Percentiles rank a stretch among this genome's conserved stretches.
These are phyloP conservation scores for Myriangium duriaei DNA, from an alignment of 2,329 filamentous ascomycete genomes.

Conservation along the genomic window DNA sequence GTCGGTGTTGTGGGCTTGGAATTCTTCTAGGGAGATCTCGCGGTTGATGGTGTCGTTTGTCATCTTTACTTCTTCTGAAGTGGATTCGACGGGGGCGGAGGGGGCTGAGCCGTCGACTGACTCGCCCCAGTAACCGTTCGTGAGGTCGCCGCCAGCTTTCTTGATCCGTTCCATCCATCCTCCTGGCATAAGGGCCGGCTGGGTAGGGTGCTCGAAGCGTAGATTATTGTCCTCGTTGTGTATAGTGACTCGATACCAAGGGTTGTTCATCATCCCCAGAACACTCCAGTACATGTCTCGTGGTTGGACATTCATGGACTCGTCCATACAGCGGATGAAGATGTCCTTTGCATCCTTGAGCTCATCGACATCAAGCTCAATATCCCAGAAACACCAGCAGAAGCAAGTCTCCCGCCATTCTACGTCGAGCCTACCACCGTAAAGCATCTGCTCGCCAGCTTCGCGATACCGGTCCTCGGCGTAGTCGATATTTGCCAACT, in stretches of 20 bases:
- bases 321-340: constrained; percentile 79
- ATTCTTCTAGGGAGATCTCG: constrained; percentile 56
- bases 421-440: constrained; percentile 67
- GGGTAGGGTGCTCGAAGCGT: constrained; percentile 79
- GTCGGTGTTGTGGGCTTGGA: constrained; percentile 54
- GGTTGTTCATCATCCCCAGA: constrained; percentile 95
- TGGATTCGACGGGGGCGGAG: constrained; percentile 32
- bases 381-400: constrained; percentile 87
- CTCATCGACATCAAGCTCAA: constrained; percentile 52
- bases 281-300: constrained; percentile 95
- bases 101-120: constrained; percentile 41
- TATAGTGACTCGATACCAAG: constrained; percentile 77
- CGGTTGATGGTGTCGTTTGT: constrained; percentile 53
- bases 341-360: constrained; percentile 57
- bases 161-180: constrained; percentile 94
- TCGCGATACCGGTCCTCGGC: constrained; percentile 74
- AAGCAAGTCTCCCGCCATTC: constrained; percentile 70
- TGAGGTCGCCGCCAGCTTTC: constrained; percentile 64
- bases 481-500: constrained; percentile 63
- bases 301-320: constrained; percentile 73
- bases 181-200: constrained; percentile 61
- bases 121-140: constrained; percentile 79
- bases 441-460: constrained; percentile 51
- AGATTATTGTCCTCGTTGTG: constrained; percentile 52
- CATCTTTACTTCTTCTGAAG: constrained; percentile 60